Evolutionary conservation across 257 asterid genomes (phyloP), one percentile per base, ranked within the genome.

Genomic region (Solanum infundibuliforme): DNA sequence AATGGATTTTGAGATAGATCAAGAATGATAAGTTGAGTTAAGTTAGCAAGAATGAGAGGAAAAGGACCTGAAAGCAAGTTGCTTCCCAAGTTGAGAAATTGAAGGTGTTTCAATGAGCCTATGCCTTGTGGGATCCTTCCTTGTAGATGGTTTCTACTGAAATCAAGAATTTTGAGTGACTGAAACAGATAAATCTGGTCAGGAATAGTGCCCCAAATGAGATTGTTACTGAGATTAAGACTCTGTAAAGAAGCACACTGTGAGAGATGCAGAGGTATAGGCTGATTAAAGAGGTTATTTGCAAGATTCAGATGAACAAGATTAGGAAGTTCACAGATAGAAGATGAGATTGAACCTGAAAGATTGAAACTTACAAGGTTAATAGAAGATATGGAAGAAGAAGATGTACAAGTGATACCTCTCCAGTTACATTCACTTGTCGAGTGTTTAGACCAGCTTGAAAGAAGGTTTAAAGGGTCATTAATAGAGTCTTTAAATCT

Each of bases 151-250:
- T 96, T 96, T 87, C 87, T 93, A 93, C 98, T 91, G 0, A 96
- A 88, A 88, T 96, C 98, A 88, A 96, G 92, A 73, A 93, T 86
- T 71, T 88, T 90, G 88, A 96, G 66, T 16, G 93, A 88, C 87
- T 87, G 88, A 87, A 96, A 93, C 92, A 85, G 92, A 81, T 95
- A 93, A 84, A 96, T 91, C 76, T 95, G 96, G 10, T 91, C 96
- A n/a, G 96, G 98, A 82, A 96, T 93, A 88, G 94, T 91, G 32
- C 98, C 98, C 98, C 98, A 93, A 55, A 96, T 92, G 90, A 96
- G 98, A 83, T 96, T 96, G 84, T 91, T 91, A 52, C 96, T 95
- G 86, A 96, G 89, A 88, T 96, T 94, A 77, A 96, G 73, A 74
- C 90, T 89, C 90, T 91, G 92, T 88, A 96, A 74, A 41, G 94